Evolutionary conservation across 2,329 filamentous ascomycete genomes (phyloP).

Genomic region (Epichloe bromicola): DNA sequence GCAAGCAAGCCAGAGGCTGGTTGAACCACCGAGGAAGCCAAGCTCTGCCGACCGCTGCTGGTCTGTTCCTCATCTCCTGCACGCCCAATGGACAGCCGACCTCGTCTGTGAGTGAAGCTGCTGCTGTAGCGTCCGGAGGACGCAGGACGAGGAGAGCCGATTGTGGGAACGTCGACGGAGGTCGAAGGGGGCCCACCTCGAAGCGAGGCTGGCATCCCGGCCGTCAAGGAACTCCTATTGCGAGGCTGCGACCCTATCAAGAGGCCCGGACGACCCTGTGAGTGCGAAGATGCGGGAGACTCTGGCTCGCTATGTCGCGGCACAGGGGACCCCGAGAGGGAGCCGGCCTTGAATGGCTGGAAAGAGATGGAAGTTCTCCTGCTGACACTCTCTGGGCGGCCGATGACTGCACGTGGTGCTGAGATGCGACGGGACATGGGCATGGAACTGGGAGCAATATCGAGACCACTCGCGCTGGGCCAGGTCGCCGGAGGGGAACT

Average conservation of each 20-base stretch:
- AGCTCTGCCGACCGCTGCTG: conserved; percentile 69
- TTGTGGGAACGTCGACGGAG: conserved; percentile 50
- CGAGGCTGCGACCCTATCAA: conserved; percentile 36
- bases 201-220: conserved; percentile 62
- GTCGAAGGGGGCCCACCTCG: conserved; percentile 50
- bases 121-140: conserved; percentile 81
- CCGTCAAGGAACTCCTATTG: conserved; percentile 60
- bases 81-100: conserved; percentile 61
- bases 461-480: conserved; percentile 31
- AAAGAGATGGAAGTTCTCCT: conserved; percentile 79
- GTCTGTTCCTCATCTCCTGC: conserved; percentile 56
- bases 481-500: conserved; percentile 44
- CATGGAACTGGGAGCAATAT: conserved; percentile 35
- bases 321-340: conserved; percentile 78
- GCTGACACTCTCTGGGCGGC: conserved; percentile 40
- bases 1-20: conserved; percentile 71
- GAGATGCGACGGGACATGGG: conserved; percentile 30
- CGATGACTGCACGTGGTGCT: conserved; percentile 18
- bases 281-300: conserved; percentile 42
- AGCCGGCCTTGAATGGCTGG: conserved; percentile 91
- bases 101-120: conserved; percentile 79
- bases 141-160: conserved; percentile 66
- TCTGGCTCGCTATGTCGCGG: conserved; percentile 36
- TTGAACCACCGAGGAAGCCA: conserved; percentile 54
- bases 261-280: conserved; percentile 33